Base-by-base conservation (phyloP, 768 basidiomycete genomes). In the Tylopilus vinaceipallidus region DNA sequence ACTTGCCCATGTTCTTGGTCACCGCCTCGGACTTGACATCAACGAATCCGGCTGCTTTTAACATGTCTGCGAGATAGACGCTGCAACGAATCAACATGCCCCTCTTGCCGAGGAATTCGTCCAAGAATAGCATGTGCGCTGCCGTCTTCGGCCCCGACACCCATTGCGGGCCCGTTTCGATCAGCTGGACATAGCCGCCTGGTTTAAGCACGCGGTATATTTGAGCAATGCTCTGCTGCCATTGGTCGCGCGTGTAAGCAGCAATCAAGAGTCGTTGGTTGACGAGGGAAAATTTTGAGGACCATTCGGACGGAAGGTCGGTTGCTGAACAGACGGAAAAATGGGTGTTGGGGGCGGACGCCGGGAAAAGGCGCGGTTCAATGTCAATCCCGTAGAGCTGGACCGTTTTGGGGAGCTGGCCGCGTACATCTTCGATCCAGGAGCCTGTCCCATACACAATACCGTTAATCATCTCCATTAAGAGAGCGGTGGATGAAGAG, bases 121-220 rank as follows among this genome's bases (percentile, higher is more conserved):
- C 56, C 45, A 56, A 2, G 2, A 58, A 54, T 19, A 55, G 22
- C 13, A 52, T 2, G 4, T 53, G 42, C 13, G 7, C 8, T 0
- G 57, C 49, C 3, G 59, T 58, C 17, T 54, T 54, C 2, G 41
- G 30, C 3, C 62, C 59, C 1, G 56, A 56, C 0, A 32, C 10
- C 53, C 49, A 61, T 17, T 56, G 50, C 23, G 58, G 51, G 2
- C 56, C 57, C 14, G 26, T 37, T 37, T 72, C 70, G 23, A 64
- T 49, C n/a, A 71, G 52, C 35, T 72, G 71, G 3, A 56, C 57
- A 22, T 61, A 69, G 4, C 70, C 71, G 2, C 70, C 69, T 0
- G 69, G 70, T 3, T 12, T 47, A 30, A 72, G 61, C 1, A 69
- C 66, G 4, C 70, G 58, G 42, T 56, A 60, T 8, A 70, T 63